phyloP scores from a whole-genome alignment of 768 basidiomycete genomes.

The Clitopilus passeckerianus region DNA sequence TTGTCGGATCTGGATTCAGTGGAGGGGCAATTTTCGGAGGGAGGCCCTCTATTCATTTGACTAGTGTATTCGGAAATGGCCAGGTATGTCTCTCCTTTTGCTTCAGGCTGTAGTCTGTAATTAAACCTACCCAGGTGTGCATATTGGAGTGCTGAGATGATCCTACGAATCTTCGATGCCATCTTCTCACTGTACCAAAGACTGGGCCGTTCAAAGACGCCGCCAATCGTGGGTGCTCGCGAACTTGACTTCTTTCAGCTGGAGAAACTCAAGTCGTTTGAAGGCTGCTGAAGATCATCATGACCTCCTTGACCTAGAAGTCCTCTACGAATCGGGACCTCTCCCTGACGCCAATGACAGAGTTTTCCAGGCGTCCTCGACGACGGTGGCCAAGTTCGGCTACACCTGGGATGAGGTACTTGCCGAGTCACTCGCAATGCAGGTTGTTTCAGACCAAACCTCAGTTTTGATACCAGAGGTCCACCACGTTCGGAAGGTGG shows the following conservation, averaged over 20 bases:
- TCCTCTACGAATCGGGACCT: neutral
- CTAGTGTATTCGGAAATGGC: too few relatives aligned
- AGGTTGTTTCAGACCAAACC: neutral
- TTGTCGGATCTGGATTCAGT: too few relatives aligned
- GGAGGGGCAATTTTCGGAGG: too few relatives aligned
- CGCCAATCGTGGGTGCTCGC: neutral
- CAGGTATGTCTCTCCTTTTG: too few relatives aligned
- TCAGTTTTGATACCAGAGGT: neutral
- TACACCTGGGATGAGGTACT: neutral
- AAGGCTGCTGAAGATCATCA: neutral
- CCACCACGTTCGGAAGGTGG: neutral
- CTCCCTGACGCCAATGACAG: neutral
- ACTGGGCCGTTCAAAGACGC: neutral
- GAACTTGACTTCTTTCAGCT: neutral
- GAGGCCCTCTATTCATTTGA: too few relatives aligned
- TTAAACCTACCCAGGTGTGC: too few relatives aligned
- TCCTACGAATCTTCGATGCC: neutral
- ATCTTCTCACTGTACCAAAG: neutral
- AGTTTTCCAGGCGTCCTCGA: neutral
- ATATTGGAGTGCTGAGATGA: neutral
- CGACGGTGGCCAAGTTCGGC: neutral
- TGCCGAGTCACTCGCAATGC: neutral
- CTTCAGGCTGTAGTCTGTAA: too few relatives aligned
- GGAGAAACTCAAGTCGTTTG: neutral
- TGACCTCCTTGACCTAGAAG: neutral